phyloP scores from a whole-genome alignment of 2,329 filamentous ascomycete species.

The Colletotrichum lentis region DNA sequence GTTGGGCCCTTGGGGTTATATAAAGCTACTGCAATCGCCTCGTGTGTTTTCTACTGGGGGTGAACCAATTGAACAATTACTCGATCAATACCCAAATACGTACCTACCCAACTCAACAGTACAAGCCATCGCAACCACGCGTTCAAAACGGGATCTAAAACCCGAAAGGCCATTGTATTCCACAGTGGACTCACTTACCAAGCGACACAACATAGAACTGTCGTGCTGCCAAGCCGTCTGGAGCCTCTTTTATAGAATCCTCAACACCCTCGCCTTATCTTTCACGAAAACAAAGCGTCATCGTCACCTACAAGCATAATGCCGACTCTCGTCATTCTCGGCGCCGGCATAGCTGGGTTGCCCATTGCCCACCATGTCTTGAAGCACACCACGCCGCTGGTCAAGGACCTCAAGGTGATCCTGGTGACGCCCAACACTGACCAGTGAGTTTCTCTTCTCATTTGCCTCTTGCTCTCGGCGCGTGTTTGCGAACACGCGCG shows the following conservation, averaged over 20 bases:
- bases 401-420: conserved; percentile 58
- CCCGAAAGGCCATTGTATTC: conserved; percentile 8
- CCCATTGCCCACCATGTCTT: conserved; percentile 61
- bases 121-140: conserved; percentile 9
- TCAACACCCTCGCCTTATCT: background rate
- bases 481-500: no score
- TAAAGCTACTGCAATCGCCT: background rate
- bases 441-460: conserved; percentile 23
- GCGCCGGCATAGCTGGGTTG: conserved; percentile 61
- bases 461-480: no score
- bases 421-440: conserved; percentile 60
- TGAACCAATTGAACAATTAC: no score
- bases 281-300: background rate
- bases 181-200: background rate
- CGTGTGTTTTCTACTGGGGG: background rate
- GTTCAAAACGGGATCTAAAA: conserved; percentile 31
- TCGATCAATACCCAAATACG: no score
- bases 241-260: background rate
- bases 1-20: background rate
- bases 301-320: conserved; percentile 44
- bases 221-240: background rate
- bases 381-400: conserved; percentile 55
- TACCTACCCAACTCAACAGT: background rate
- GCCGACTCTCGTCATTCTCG: conserved; percentile 62
- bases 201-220: background rate